Base-by-base conservation (phyloP, 768 basidiomycete genomes). In the Lactifluus subvellereus region DNA sequence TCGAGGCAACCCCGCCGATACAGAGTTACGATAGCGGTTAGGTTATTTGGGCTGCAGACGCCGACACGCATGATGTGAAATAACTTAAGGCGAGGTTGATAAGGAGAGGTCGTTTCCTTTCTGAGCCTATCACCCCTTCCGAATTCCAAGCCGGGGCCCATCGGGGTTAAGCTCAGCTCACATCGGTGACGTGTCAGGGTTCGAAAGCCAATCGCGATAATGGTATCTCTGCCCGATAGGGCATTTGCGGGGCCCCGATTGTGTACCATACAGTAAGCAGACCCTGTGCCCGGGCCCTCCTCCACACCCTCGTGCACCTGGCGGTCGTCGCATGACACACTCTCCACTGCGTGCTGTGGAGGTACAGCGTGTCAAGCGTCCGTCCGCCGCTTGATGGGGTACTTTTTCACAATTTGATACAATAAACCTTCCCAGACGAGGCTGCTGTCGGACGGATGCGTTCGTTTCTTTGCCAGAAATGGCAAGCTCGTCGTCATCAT, bases 221-320 rank as follows among this genome's bases (percentile, higher is more conserved):
- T 42, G 48, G 20, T 10, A 10, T 14, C 6, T 13, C 13, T 3
- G 7, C 22, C 48, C 7, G 30, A 32, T 13, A 2, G 9, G 48
- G 49, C 35, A 38, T 18, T 6, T 55, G 60, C 20, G 60, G 60
- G 54, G 60, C 60, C 54, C 60, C 60, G 9, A 55, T 10, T 40
- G 2, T 56, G 22, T 48, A 45, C 30, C 50, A 32, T 14, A n/a
- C 20, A n/a, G 13, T 40, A 35, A 54, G 27, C 37, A 38, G 38
- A 47, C 18, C 30, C 20, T 43, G 22, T 27, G 32, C 35, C 38
- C 22, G 13, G 16, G 33, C 45, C 35, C 45, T 35, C 13, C 48
- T n/a, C 22, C 1, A 16, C 11, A 5, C 8, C 33, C 11, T 16
- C 7, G 13, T 8, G 45, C 43, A 10, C 56, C 9, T 47, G 45